Percentiles rank a stretch among this genome's conserved stretches.
These are phyloP conservation scores for Talaromyces sp. DNA, from an alignment of 2,329 filamentous ascomycete genomes.

Conservation along the genomic window DNA sequence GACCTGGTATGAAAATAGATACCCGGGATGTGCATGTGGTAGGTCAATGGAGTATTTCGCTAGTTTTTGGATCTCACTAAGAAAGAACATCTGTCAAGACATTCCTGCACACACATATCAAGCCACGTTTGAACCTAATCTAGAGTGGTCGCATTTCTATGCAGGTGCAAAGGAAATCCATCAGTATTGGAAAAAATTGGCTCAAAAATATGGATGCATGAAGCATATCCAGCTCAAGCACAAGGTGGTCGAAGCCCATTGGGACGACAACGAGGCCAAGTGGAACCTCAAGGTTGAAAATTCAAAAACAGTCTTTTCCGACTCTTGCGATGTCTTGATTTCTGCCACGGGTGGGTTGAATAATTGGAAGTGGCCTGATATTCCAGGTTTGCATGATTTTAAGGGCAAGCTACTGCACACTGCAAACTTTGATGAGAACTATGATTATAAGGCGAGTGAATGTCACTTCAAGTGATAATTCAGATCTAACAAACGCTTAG, in stretches of 20 bases:
- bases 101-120: constrained; percentile 11
- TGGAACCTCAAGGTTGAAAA: constrained; percentile 23
- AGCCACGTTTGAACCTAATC: constrained; percentile 9
- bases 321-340: constrained; percentile 21
- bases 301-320: constrained; percentile 7
- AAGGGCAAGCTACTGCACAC: constrained; percentile 35
- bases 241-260: constrained; percentile 20
- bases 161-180: constrained; percentile 21
- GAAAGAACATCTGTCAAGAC: background rate
- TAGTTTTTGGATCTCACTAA: background rate
- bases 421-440: constrained; percentile 30
- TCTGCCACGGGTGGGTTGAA: constrained; percentile 26
- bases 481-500: background rate
- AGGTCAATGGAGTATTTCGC: background rate
- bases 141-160: constrained; percentile 18
- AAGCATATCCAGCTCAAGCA: constrained; percentile 22
- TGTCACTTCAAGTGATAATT: background rate
- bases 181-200: constrained; percentile 21
- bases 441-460: constrained; percentile 14
- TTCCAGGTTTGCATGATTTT: constrained; percentile 39
- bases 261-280: constrained; percentile 22
- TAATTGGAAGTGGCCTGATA: constrained; percentile 36
- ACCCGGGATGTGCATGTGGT: constrained; percentile 13
- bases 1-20: constrained; percentile 14
- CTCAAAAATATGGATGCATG: constrained; percentile 18